These are phyloP conservation scores for Eremothecium sinecaudum DNA, from an alignment of 1,139 yeast species.

Conservation along the genomic window DNA sequence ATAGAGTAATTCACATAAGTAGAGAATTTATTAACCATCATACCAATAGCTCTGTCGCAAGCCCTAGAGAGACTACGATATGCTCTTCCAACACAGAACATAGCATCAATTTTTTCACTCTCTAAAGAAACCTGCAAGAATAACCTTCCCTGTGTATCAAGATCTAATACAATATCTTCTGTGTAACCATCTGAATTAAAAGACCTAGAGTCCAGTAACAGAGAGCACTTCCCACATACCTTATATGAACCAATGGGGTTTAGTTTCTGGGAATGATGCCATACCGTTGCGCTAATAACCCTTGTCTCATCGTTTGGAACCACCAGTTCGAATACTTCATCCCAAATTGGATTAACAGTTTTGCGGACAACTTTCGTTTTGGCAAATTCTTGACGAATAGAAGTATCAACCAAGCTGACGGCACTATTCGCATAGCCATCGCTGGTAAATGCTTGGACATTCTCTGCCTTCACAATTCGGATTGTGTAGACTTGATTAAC, in stretches of 20 bases:
- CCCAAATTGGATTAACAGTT: slow-evolving; percentile 73
- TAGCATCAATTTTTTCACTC: slow-evolving; percentile 66
- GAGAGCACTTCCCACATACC: slow-evolving; percentile 57
- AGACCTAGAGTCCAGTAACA: slow-evolving; percentile 55
- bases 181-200: slow-evolving; percentile 64
- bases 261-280: slow-evolving; percentile 50
- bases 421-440: slow-evolving; percentile 57
- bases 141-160: slow-evolving; percentile 62
- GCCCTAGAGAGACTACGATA: slow-evolving; percentile 55
- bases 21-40: slow-evolving; percentile 55
- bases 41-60: slow-evolving; percentile 53
- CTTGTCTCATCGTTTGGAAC: slow-evolving; percentile 29
- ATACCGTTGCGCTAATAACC: slow-evolving; percentile 52
- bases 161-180: slow-evolving; percentile 49
- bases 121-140: slow-evolving; percentile 63
- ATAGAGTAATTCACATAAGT: slow-evolving; percentile 39
- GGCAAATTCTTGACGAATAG: slow-evolving; percentile 50
- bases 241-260: slow-evolving; percentile 43
- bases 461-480: slow-evolving; percentile 60
- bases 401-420: slow-evolving; percentile 57
- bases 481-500: slow-evolving; percentile 44
- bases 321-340: slow-evolving; percentile 71
- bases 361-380: slow-evolving; percentile 59
- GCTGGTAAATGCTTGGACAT: slow-evolving; percentile 44
- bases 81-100: slow-evolving; percentile 71